phyloP scores from a whole-genome alignment of 2,329 filamentous ascomycete genomes.

The Ophiocordyceps polyrhachis-furcata region DNA sequence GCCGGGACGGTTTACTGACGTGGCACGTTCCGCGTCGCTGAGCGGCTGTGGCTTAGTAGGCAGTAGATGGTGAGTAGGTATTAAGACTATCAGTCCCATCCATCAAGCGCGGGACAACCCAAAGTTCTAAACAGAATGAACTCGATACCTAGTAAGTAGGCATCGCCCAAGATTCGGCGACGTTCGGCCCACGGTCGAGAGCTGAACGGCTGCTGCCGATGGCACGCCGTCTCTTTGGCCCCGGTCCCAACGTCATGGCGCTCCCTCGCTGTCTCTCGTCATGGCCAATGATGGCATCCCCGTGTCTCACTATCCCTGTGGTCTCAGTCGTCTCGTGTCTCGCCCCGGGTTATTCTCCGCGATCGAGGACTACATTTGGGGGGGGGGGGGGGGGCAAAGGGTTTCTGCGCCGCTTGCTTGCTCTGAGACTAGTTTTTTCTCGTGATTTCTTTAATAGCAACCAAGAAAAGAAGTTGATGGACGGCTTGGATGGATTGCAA shows the following conservation, averaged over 20 bases:
- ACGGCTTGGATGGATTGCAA: no score
- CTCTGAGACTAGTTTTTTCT: no score
- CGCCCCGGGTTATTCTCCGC: background rate
- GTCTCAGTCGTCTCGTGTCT: background rate
- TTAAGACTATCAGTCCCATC: background rate
- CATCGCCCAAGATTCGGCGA: background rate
- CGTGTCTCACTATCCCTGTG: background rate
- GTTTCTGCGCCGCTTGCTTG: no score
- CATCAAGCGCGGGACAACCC: background rate
- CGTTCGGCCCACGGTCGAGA: background rate
- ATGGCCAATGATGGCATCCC: background rate
- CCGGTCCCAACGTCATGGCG: background rate
- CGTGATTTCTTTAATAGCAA: no score
- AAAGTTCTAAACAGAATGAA: no score
- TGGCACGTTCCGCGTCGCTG: slow-evolving; percentile 20
- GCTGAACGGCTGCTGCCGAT: background rate
- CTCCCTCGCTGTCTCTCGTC: background rate
- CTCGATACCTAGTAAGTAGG: no score
- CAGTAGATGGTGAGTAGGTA: no score
- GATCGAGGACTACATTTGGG: background rate
- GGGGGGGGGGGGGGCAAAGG: background rate
- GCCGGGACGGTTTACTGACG: slow-evolving; percentile 14
- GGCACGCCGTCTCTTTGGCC: background rate
- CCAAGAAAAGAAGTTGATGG: no score
- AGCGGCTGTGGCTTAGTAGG: background rate